These are phyloP conservation scores for Trichocladium antarcticum DNA, from an alignment of 495 filamentous ascomycete genomes.

Conservation along the genomic window DNA sequence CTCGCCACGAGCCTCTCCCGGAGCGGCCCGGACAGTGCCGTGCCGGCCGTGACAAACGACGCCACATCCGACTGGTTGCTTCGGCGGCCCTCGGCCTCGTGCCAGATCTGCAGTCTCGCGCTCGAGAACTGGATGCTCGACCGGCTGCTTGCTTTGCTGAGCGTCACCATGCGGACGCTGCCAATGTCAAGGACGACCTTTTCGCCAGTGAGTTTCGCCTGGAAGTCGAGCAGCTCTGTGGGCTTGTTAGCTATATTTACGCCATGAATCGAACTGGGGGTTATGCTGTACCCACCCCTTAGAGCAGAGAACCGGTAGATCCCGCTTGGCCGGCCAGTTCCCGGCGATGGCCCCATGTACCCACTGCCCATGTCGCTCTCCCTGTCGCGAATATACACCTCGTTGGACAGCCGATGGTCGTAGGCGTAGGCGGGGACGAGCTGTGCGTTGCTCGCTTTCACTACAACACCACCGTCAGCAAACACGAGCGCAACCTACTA, in stretches of 20 bases:
- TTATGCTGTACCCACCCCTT: conserved; percentile 10
- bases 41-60: conserved; percentile 26
- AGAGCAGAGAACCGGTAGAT: conserved; percentile 23
- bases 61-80: conserved; percentile 17
- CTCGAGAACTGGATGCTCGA: conserved; percentile 23
- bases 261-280: neutral
- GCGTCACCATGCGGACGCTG: conserved; percentile 21
- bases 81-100: conserved; percentile 17
- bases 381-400: conserved; percentile 26
- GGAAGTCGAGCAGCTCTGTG: conserved; percentile 25
- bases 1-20: conserved; percentile 21
- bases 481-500: neutral
- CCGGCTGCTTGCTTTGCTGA: conserved; percentile 14
- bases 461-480: conserved; percentile 2
- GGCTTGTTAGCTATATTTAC: neutral
- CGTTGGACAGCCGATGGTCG: conserved; percentile 22
- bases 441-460: conserved; percentile 27
- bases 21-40: conserved; percentile 22
- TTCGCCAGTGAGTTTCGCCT: conserved; percentile 26
- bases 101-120: conserved; percentile 28
- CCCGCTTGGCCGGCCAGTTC: conserved; percentile 17
- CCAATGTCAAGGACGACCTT: conserved; percentile 27
- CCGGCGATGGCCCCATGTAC: conserved; percentile 12
- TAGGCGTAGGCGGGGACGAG: conserved; percentile 30
- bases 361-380: conserved; percentile 17